phyloP scores from a whole-genome alignment of 805 yeast genomes.

The Myxozyma neotropica region DNA sequence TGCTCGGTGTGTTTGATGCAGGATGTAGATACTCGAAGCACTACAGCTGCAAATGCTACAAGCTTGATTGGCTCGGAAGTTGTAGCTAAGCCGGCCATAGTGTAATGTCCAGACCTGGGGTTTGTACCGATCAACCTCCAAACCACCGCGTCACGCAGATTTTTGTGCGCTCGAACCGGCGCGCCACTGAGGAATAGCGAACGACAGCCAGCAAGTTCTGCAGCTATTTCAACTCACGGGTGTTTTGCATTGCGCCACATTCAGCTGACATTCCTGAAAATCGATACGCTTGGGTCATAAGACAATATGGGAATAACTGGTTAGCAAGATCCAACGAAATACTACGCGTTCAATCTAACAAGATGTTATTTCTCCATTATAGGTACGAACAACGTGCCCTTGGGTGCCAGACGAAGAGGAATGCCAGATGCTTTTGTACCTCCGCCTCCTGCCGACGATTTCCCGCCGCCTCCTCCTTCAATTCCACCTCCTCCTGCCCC shows the following conservation, averaged over 20 bases:
- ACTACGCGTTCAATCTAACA: background rate
- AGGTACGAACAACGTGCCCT: slow-evolving; percentile 35
- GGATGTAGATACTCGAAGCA: background rate
- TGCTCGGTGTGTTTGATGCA: background rate
- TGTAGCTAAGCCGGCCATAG: background rate
- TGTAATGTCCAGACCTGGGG: background rate
- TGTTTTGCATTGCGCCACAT: no score
- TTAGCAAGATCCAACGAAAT: background rate
- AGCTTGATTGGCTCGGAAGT: slow-evolving; percentile 13
- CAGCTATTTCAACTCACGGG: no score
- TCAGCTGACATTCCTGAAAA: no score
- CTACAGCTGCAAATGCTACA: background rate
- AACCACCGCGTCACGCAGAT: background rate
- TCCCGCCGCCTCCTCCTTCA: slow-evolving; percentile 23
- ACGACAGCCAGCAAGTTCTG: no score
- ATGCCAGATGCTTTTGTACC: slow-evolving; percentile 22
- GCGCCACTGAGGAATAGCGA: background rate
- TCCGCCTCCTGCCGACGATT: slow-evolving; percentile 13
- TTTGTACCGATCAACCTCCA: background rate
- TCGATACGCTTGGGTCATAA: background rate
- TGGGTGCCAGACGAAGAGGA: slow-evolving; percentile 31
- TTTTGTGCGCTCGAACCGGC: background rate
- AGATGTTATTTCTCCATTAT: background rate
- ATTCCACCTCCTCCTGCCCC: slow-evolving; percentile 31
- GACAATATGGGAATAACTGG: slow-evolving; percentile 3